Conservation (phyloP, 2,329 filamentous ascomycete species). For the Cercospora janseana region DNA sequence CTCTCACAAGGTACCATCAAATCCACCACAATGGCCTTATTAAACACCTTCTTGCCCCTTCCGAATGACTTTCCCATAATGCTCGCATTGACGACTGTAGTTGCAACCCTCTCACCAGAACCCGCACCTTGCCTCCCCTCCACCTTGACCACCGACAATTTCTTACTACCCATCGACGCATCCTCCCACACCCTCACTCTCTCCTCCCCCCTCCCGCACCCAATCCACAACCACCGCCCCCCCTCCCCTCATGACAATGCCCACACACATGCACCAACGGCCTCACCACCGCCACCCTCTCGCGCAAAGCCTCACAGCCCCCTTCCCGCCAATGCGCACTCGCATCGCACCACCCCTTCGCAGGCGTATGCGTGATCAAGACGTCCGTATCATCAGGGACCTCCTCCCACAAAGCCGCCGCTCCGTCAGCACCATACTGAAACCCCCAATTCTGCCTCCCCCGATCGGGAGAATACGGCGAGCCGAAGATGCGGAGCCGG, state of each 20-base stretch:
- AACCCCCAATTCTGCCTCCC: conserved; percentile 61
- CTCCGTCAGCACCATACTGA: conserved; percentile 52
- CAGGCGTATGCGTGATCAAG: conserved; percentile 69
- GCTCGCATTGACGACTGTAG: conserved; percentile 76
- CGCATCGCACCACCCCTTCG: conserved; percentile 58
- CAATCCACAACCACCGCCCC: conserved; percentile 63
- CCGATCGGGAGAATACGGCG: conserved; percentile 58
- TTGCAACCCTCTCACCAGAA: conserved; percentile 53
- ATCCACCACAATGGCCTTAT: conserved; percentile 83
- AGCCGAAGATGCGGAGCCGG: conserved; percentile 67
- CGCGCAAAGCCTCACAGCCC: conserved; percentile 62
- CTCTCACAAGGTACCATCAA: conserved; percentile 39
- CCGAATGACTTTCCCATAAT: conserved; percentile 65
- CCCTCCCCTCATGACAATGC: conserved; percentile 68
- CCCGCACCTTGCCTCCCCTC: too few species aligned
- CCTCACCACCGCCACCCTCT: conserved; percentile 58
- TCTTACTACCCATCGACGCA: conserved; percentile 56
- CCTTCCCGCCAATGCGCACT: conserved; percentile 41
- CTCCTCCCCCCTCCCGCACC: conserved; percentile 35
- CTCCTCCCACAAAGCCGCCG: conserved; percentile 55
- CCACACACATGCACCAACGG: conserved; percentile 68
- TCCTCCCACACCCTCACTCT: conserved; percentile 54
- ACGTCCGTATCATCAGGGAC: conserved; percentile 64
- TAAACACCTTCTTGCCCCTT: conserved; percentile 57
- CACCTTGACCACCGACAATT: conserved; percentile 63